A percentile compares a stretch with the other conserved stretches of the same genome.
These are phyloP conservation scores for Xylaria sp. DNA, from an alignment of 2,329 filamentous ascomycete genomes.

Conservation along the genomic window DNA sequence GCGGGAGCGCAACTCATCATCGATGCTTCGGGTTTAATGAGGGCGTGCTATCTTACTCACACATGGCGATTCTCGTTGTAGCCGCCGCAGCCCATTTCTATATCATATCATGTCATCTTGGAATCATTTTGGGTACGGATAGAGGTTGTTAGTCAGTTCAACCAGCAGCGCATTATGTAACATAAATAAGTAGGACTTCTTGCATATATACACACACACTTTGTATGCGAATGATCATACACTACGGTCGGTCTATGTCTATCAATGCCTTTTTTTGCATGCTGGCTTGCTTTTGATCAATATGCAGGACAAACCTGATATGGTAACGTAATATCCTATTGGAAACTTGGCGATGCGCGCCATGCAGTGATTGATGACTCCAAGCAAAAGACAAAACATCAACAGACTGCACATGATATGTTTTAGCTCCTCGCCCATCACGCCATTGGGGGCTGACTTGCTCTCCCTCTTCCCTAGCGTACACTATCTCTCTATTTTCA, in stretches of 20 bases:
- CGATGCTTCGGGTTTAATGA: constrained; percentile 20
- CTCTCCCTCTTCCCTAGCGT: neutral
- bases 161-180: constrained; percentile 14
- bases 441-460: neutral
- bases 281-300: neutral
- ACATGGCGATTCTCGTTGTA: neutral
- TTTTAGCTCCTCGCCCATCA: neutral
- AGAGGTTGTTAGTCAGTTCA: neutral
- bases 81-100: neutral
- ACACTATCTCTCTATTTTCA: neutral
- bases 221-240: neutral
- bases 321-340: constrained; percentile 4
- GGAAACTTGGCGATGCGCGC: neutral
- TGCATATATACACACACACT: constrained; percentile 13
- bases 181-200: neutral
- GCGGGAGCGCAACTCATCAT: constrained; percentile 35
- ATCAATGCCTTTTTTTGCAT: no score
- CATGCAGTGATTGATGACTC: neutral
- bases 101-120: neutral
- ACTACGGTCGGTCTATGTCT: neutral
- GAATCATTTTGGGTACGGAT: neutral
- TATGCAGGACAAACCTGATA: neutral
- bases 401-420: neutral
- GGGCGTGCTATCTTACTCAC: neutral
- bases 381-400: constrained; percentile 2